Evolutionary conservation across 495 filamentous ascomycete genomes (phyloP).

Genomic region (Tuber calosporum): DNA sequence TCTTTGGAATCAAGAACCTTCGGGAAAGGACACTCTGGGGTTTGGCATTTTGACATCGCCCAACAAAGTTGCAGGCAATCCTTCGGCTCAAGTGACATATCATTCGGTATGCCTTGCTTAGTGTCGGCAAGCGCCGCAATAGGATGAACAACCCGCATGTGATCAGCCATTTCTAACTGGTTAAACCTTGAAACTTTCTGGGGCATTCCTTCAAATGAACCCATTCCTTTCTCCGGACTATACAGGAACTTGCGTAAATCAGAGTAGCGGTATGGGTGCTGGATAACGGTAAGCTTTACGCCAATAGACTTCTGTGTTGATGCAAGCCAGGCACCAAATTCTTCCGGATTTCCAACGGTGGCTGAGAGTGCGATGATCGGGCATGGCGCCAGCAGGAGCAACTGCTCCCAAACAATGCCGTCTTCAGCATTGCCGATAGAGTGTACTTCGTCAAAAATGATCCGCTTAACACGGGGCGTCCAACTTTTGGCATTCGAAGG

Average conservation of each 20-base stretch:
- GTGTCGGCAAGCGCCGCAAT: slow-evolving; percentile 55
- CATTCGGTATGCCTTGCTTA: slow-evolving; percentile 54
- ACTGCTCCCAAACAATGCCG: slow-evolving; percentile 72
- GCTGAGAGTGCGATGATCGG: slow-evolving; percentile 74
- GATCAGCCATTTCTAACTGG: slow-evolving; percentile 23
- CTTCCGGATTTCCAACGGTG: slow-evolving; percentile 66
- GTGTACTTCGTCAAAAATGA: slow-evolving; percentile 80
- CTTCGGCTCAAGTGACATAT: slow-evolving; percentile 60
- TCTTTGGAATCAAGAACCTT: slow-evolving; percentile 47
- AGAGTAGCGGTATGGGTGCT: slow-evolving; percentile 61
- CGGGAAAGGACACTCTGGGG: slow-evolving; percentile 47
- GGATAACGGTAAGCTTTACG: slow-evolving; percentile 56
- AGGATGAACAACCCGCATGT: slow-evolving; percentile 52
- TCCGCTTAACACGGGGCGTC: slow-evolving; percentile 58
- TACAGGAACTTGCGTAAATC: slow-evolving; percentile 68
- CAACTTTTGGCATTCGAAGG: slow-evolving; percentile 60
- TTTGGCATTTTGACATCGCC: slow-evolving; percentile 52
- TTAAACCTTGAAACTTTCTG: slow-evolving; percentile 20
- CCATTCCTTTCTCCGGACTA: slow-evolving; percentile 41
- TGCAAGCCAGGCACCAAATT: slow-evolving; percentile 61
- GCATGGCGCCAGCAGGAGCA: slow-evolving; percentile 65
- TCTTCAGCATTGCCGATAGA: slow-evolving; percentile 73
- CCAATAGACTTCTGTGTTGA: slow-evolving; percentile 52
- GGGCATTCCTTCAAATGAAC: slow-evolving; percentile 23
- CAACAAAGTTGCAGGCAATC: slow-evolving; percentile 62